Evolutionary conservation across 768 basidiomycete genomes (phyloP), one percentile per base, ranked within the genome.

Genomic region (Podaxis mareebaensis): DNA sequence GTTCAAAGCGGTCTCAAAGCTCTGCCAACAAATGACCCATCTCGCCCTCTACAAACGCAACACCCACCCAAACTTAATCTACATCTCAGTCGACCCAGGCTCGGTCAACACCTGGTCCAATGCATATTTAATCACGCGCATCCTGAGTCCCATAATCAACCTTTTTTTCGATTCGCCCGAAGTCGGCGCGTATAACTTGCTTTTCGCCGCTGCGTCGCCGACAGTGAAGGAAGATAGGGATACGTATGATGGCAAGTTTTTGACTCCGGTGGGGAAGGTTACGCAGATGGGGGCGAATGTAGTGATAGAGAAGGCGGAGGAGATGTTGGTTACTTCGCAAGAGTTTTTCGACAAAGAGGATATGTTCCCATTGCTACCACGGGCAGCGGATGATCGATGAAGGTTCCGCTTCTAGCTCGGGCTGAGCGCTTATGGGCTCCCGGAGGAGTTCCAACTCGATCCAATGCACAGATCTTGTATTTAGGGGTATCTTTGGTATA

Each of bases 21-120:
- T 62, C 44, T 62, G 61, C 12, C 61, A 62, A 26, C 40, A 39
- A 24, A 46, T 62, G 53, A 48, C 54, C 11, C 61, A 62, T 39
- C 30, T 48, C 22, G 61, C 53, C 2, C 42, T 55, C 5, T 53
- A 62, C 13, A 46, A 51, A 39, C 56, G 58, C 49, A 42, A 72
- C 69, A 1, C 70, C 69, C 28, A 76, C 20, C 61, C 61, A 0
- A 62, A 62, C 42, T 40, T 79, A 53, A 75, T 75, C 11, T 73
- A 67, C 44, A 67, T 80, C n/a, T 63, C 77, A 10, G 38, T 81
- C 2, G 74, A 81, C 66, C 82, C 83, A 0, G 81, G 83, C 10
- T 57, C 64, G 4, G 76, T 81, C 8, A 68, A 74, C 51, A 80
- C 82, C 11, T 67, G 65, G 38, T 65, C 65, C 1, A 52, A 65